phyloP scores from a whole-genome alignment of 495 filamentous ascomycete species.

The Oleoguttula mirabilis region DNA sequence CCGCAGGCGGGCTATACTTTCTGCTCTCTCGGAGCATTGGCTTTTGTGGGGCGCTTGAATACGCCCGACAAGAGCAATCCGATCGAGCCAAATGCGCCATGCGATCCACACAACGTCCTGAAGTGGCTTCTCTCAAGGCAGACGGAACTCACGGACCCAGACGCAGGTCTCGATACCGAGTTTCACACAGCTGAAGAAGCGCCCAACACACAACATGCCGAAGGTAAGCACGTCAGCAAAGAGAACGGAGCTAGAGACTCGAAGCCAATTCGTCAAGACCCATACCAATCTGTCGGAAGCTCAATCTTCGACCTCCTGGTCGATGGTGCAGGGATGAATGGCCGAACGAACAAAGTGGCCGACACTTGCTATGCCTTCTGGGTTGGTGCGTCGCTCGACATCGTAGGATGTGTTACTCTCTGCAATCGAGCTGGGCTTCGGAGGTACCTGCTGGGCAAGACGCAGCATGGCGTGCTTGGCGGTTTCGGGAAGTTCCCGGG shows the following conservation, averaged over 20 bases:
- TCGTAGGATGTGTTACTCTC: constrained; percentile 51
- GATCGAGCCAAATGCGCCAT: constrained; percentile 1
- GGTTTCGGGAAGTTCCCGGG: constrained; percentile 80
- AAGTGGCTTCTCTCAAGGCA: constrained; percentile 6
- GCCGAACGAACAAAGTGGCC: constrained; percentile 72
- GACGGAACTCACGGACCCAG: constrained; percentile 10
- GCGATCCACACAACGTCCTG: constrained; percentile 4
- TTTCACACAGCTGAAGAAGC: not conserved
- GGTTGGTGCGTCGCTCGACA: constrained; percentile 63
- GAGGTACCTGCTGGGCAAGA: constrained; percentile 71
- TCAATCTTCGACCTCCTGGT: constrained; percentile 3
- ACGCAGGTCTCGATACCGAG: constrained; percentile 10
- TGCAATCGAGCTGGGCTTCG: constrained; percentile 50
- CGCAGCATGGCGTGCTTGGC: constrained; percentile 72
- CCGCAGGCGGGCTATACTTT: constrained; percentile 47
- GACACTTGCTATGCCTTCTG: constrained; percentile 97
- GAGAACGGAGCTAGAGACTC: not conserved
- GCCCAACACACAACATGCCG: too few relatives aligned
- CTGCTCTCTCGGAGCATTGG: constrained; percentile 16
- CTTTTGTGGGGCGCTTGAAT: constrained; percentile 13
- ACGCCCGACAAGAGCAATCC: not conserved
- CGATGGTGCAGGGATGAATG: constrained; percentile 27
- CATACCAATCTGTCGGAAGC: not conserved
- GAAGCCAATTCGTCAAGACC: constrained; percentile 2
- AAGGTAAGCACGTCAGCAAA: not conserved